Conservation (phyloP, 169 alveolate species). For the Cryptosporidium sp. region DNA sequence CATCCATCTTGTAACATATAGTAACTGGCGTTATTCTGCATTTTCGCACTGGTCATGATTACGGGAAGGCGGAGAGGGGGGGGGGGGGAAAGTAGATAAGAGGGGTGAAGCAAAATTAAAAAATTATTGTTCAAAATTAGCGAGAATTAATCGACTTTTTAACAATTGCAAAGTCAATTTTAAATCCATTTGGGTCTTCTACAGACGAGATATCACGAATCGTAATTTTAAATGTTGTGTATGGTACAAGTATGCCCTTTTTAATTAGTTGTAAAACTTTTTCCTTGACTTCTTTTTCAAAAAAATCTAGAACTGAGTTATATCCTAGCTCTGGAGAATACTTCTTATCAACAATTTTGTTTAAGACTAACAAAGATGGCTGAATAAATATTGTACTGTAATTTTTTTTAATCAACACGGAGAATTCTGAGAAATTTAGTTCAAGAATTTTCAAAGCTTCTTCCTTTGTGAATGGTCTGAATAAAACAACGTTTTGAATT, state of each 20-base stretch:
- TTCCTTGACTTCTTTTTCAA: conserved; percentile 18
- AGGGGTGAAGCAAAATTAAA: conserved; percentile 3
- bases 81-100: conserved; percentile 15
- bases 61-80: conserved; percentile 4
- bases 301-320: neutral
- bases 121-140: neutral
- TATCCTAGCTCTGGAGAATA: neutral
- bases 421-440: conserved; percentile 2
- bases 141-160: neutral
- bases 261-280: neutral
- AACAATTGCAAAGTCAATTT: conserved; percentile 2
- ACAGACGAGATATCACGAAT: neutral
- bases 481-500: neutral
- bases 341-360: conserved; percentile 3
- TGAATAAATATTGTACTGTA: neutral
- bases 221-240: conserved; percentile 1
- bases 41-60: neutral
- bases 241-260: neutral
- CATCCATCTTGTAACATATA: neutral
- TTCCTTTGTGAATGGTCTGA: conserved; percentile 20
- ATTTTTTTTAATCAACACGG: neutral
- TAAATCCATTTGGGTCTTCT: neutral
- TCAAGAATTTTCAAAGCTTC: conserved; percentile 4
- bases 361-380: neutral
- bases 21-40: neutral